Evolutionary conservation across 768 basidiomycete species (phyloP).

Genomic region (Suillus fuscotomentosus): DNA sequence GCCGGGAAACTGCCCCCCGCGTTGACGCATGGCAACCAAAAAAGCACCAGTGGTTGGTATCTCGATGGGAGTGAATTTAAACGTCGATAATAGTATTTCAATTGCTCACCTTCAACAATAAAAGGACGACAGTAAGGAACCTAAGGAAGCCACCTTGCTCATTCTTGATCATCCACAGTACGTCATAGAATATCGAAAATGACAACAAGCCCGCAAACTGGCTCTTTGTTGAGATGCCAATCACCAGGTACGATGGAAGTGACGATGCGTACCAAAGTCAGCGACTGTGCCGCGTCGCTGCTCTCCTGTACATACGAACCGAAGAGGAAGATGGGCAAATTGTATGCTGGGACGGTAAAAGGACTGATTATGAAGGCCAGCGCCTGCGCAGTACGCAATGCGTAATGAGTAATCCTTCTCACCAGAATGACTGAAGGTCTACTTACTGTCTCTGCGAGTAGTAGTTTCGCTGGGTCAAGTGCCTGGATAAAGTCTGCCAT

Average conservation of each 20-base stretch:
- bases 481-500: constrained; percentile 68
- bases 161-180: constrained; percentile 65
- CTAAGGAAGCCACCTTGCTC: constrained; percentile 54
- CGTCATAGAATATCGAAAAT: constrained; percentile 62
- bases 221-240: not conserved
- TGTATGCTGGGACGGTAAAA: constrained; percentile 65
- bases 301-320: constrained; percentile 73
- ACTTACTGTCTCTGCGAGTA: constrained; percentile 61
- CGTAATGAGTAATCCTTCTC: not conserved
- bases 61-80: constrained; percentile 30
- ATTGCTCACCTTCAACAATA: constrained; percentile 53
- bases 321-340: constrained; percentile 81
- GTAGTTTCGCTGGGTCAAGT: constrained; percentile 71
- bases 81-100: not conserved
- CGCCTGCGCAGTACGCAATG: constrained; percentile 36
- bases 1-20: constrained; percentile 55
- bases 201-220: constrained; percentile 69
- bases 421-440: not conserved
- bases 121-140: constrained; percentile 51
- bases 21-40: constrained; percentile 50
- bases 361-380: constrained; percentile 59
- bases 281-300: constrained; percentile 58
- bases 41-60: constrained; percentile 60
- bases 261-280: constrained; percentile 53
- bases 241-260: not conserved